Evolutionary conservation across 2,329 filamentous ascomycete species (phyloP), one percentile per base, ranked within the genome.

Genomic region (Botrytis byssoidea): DNA sequence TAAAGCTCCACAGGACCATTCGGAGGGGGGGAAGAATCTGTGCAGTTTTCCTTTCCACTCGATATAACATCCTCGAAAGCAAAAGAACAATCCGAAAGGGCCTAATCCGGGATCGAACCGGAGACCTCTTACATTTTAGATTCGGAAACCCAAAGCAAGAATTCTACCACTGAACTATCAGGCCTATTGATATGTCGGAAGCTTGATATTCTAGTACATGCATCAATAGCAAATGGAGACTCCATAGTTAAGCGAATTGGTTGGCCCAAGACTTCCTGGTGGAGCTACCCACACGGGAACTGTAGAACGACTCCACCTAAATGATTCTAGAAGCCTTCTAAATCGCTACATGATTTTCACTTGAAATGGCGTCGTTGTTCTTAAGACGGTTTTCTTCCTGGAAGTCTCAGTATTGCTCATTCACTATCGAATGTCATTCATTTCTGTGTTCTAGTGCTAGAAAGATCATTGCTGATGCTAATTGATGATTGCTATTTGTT

Each of bases 171-270:
- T 64, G 61, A 64, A 64, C 61, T 64, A 44, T 64, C 61, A 64
- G 61, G 61, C 61, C 61, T 51, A 0, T 51, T 51, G 0, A 51
- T 25, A 14, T 51, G 2, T 20, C 20, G 2, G 2, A 7, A 2
- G 44, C 1, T 0, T 2, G 16, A 0, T 8, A 7, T 22, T 20
- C 22, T 1, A 25, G 3, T 48, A 48, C 10, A 22, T 48, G 0
- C 0, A 22, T 22, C 20, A 20, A 9, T 10, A 0, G 0, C 8
- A 25, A 22, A 10, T 3, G 1, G 0, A 48, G 4, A 1, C 3
- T 48, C 22, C 3, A 48, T 48, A 20, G 3, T 20, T 18, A 29
- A 9, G 25, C 5, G n/a, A 55, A 29, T 3, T 55, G n/a, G 14
- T 55, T n/a, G n/a, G 51, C 8, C n/a, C 8, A 18, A 29, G 29